Conservation (phyloP, 176 grass and related monocot species). For the Guadua angustifolia region DNA sequence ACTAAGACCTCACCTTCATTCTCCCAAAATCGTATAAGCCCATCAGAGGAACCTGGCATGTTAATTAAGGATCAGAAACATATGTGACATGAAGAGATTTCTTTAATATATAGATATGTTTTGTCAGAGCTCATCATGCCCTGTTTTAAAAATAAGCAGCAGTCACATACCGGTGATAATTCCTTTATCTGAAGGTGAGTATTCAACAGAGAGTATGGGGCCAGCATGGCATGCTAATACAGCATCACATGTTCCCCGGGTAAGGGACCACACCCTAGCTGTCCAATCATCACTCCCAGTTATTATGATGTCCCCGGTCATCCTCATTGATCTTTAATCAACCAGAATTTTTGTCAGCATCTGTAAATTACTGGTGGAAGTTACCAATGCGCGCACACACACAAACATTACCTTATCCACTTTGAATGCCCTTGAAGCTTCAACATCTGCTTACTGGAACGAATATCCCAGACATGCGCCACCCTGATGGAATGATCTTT, state of each 20-base stretch:
- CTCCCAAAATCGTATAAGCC: conserved; percentile 99
- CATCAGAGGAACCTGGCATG: conserved; percentile 90
- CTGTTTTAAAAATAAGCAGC: conserved; percentile 23
- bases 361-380: conserved; percentile 28
- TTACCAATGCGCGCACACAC: background rate
- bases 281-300: conserved; percentile 99
- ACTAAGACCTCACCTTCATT: conserved; percentile 79
- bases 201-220: conserved; percentile 85
- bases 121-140: conserved; percentile 25
- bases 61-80: conserved; percentile 40
- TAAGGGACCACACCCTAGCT: conserved; percentile 93
- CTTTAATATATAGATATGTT: conserved; percentile 1
- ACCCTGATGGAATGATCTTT: conserved; percentile 53
- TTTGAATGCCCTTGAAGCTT: conserved; percentile 98
- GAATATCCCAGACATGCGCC: conserved; percentile 98
- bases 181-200: conserved; percentile 96
- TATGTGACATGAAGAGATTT: conserved; percentile 21
- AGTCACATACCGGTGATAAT: conserved; percentile 85
- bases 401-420: conserved; percentile 81
- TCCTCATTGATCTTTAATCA: conserved; percentile 79
- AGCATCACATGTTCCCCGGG: conserved; percentile 82
- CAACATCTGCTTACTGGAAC: conserved; percentile 86
- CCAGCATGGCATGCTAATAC: conserved; percentile 97
- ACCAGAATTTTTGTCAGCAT: conserved; percentile 38
- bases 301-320: conserved; percentile 87